These are phyloP conservation scores for Pleurotus sapidus DNA, from an alignment of 768 basidiomycete genomes.

Conservation along the genomic window DNA sequence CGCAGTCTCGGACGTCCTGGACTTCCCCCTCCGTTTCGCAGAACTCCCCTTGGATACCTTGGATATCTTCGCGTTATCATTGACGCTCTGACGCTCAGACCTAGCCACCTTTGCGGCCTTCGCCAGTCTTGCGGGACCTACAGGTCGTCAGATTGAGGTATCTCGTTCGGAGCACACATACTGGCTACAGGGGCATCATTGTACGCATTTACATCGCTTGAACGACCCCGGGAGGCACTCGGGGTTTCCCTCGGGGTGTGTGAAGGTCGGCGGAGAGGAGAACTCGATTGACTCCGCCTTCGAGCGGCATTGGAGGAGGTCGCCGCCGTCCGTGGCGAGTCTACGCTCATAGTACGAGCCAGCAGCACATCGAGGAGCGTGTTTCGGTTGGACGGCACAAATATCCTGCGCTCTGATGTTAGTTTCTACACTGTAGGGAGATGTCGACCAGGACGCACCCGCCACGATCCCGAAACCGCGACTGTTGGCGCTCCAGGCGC, in stretches of 20 bases:
- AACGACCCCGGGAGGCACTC: neutral
- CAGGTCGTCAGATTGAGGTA: neutral
- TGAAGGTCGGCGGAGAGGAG: neutral
- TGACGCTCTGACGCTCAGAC: neutral
- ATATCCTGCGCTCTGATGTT: conserved; percentile 34
- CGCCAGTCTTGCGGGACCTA: neutral
- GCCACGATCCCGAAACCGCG: conserved; percentile 66
- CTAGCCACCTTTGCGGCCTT: neutral
- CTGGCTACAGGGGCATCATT: neutral
- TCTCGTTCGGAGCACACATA: neutral
- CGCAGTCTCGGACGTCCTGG: neutral
- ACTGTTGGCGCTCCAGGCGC: conserved; percentile 59
- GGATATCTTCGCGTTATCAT: neutral
- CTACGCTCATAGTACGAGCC: conserved; percentile 39
- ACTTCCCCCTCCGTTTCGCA: neutral
- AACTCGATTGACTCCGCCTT: neutral
- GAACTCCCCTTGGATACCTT: neutral
- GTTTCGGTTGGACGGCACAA: conserved; percentile 49
- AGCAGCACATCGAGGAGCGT: conserved; percentile 52
- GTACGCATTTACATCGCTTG: neutral
- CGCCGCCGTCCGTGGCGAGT: conserved; percentile 35
- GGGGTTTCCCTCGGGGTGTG: neutral
- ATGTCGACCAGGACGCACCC: conserved; percentile 38
- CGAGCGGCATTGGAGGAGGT: neutral
- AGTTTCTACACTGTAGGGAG: neutral